Evolutionary conservation across 169 alveolate genomes (phyloP).

Genomic region (Babesia divergens): DNA sequence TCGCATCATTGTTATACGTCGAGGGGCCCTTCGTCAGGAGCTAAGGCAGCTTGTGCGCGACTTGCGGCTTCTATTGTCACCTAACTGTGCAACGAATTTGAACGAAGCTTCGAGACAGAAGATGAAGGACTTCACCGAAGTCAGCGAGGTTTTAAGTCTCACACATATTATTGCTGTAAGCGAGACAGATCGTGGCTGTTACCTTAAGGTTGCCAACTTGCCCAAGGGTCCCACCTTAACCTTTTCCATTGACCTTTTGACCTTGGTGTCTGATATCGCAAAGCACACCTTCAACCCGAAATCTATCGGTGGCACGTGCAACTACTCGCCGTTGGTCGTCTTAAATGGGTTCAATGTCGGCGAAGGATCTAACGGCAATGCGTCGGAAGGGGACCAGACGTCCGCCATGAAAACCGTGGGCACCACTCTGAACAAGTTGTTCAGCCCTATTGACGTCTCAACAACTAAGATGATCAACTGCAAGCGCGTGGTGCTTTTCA

Average conservation of each 20-base stretch:
- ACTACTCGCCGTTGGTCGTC: slow-evolving; percentile 39
- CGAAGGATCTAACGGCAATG: not conserved
- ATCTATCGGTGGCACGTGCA: slow-evolving; percentile 35
- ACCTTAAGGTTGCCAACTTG: slow-evolving; percentile 48
- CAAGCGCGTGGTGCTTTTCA: slow-evolving; percentile 44
- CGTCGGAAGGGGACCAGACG: slow-evolving; percentile 1
- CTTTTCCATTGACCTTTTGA: slow-evolving; percentile 26
- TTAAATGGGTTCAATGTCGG: slow-evolving; percentile 38
- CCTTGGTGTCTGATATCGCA: slow-evolving; percentile 52
- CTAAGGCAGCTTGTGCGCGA: slow-evolving; percentile 44
- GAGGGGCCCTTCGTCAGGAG: slow-evolving; percentile 40
- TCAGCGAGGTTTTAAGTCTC: slow-evolving; percentile 42
- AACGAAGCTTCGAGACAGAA: slow-evolving; percentile 43
- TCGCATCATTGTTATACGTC: slow-evolving; percentile 44
- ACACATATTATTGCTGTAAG: slow-evolving; percentile 47
- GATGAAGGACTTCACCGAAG: slow-evolving; percentile 56
- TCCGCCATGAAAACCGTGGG: slow-evolving; percentile 39
- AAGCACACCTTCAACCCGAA: slow-evolving; percentile 33
- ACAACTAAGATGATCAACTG: slow-evolving; percentile 47
- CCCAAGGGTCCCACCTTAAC: slow-evolving; percentile 58
- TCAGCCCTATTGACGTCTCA: slow-evolving; percentile 43
- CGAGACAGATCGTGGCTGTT: slow-evolving; percentile 37
- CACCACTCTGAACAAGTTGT: slow-evolving; percentile 23
- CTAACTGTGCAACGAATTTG: slow-evolving; percentile 45
- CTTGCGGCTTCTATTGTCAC: slow-evolving; percentile 46